Conservation (phyloP, 495 filamentous ascomycete genomes). For the Stereocaulon alpinum region DNA sequence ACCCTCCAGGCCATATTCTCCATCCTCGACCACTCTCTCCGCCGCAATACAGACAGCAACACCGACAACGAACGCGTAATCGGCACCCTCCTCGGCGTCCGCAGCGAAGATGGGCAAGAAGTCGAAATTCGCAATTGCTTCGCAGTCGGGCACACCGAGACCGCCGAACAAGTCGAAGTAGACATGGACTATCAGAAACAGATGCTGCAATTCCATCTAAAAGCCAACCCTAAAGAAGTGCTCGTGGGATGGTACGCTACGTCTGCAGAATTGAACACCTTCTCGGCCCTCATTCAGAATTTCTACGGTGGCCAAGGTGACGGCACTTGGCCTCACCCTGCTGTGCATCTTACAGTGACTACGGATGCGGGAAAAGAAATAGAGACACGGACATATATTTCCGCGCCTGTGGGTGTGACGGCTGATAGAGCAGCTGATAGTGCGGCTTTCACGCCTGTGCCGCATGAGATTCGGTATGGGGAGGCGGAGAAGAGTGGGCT, state of each 20-base stretch:
- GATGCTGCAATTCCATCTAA: slow-evolving; percentile 88
- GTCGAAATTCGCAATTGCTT: slow-evolving; percentile 92
- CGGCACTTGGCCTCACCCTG: slow-evolving; percentile 91
- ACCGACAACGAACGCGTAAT: slow-evolving; percentile 89
- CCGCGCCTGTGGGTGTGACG: slow-evolving; percentile 86
- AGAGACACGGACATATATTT: slow-evolving; percentile 83
- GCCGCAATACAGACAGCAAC: slow-evolving; percentile 78
- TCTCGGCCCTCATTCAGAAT: slow-evolving; percentile 97
- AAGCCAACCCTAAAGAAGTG: slow-evolving; percentile 86
- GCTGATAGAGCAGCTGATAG: slow-evolving; percentile 88
- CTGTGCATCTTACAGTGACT: slow-evolving; percentile 88
- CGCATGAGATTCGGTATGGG: slow-evolving; percentile 80
- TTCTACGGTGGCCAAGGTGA: slow-evolving; percentile 97
- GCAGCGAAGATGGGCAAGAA: slow-evolving; percentile 91
- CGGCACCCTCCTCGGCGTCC: slow-evolving; percentile 82
- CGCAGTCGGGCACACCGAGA: slow-evolving; percentile 95
- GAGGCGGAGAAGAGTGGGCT: slow-evolving; percentile 88
- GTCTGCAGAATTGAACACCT: slow-evolving; percentile 88
- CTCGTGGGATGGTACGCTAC: slow-evolving; percentile 98
- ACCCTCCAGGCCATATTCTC: slow-evolving; percentile 73
- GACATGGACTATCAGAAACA: slow-evolving; percentile 99
- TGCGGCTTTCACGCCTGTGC: slow-evolving; percentile 92
- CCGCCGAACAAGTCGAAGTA: slow-evolving; percentile 95
- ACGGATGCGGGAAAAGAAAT: slow-evolving; percentile 78
- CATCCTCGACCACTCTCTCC: slow-evolving; percentile 91